These are phyloP conservation scores for Apiotrichum akiyoshidainum DNA, from an alignment of 1,284 basidiomycete species.

Conservation along the genomic window DNA sequence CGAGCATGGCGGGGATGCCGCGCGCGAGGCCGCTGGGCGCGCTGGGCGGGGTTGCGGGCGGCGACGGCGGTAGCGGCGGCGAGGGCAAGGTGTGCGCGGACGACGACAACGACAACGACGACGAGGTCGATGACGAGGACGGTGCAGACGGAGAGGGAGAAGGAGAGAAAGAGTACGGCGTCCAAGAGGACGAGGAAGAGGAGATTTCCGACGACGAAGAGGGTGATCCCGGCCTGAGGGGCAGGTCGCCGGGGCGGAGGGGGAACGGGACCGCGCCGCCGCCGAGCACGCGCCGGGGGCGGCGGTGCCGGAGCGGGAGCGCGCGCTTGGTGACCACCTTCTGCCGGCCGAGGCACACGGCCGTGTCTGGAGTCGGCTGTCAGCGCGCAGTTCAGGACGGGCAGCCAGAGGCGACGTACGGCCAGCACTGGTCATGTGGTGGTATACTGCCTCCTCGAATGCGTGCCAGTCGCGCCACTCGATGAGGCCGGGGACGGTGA, in stretches of 20 bases:
- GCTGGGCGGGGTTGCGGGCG: not conserved
- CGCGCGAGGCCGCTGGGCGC: no score
- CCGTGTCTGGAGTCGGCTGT: not conserved
- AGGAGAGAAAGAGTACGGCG: not conserved
- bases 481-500: not conserved
- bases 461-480: not conserved
- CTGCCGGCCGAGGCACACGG: not conserved
- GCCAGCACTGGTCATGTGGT: not conserved
- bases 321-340: not conserved
- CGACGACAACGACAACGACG: not conserved
- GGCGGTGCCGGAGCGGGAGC: not conserved
- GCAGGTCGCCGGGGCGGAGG: no score
- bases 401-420: not conserved
- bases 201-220: not conserved
- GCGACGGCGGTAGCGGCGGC: not conserved
- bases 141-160: not conserved
- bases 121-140: not conserved
- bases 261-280: not conserved
- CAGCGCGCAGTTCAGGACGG: no score
- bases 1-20: no score
- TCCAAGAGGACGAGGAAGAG: not conserved
- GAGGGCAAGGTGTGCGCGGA: not conserved
- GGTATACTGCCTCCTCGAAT: not conserved
- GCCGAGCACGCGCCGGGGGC: not conserved
- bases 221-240: not conserved